These are phyloP conservation scores for Populus euphratica DNA, from an alignment of 345 rosid genomes.

Conservation along the genomic window DNA sequence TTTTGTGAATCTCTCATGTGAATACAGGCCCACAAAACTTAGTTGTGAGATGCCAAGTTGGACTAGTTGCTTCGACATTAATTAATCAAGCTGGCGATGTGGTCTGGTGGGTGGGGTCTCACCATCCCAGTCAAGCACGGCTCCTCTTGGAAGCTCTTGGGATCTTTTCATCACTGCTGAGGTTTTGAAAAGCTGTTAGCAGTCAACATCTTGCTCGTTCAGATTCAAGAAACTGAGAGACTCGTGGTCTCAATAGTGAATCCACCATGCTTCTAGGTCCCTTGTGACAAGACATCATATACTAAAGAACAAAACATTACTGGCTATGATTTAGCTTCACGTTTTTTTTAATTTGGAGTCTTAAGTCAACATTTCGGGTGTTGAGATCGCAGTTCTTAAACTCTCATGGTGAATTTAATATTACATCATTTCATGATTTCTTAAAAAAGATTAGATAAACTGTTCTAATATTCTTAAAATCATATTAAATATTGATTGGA, in stretches of 20 bases:
- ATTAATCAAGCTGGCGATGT: not conserved
- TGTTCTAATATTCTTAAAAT: no score
- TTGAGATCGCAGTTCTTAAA: no score
- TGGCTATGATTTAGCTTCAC: not conserved
- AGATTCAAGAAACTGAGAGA: not conserved
- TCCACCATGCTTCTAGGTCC: not conserved
- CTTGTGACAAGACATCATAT: not conserved
- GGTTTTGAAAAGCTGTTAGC: not conserved
- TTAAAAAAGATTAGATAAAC: no score
- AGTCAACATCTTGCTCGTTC: not conserved
- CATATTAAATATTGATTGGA: no score
- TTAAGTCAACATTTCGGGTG: no score
- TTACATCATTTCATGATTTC: no score
- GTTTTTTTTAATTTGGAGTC: no score
- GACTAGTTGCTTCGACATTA: not conserved
- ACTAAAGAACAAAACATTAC: not conserved
- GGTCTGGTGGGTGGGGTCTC: slow-evolving; percentile 9
- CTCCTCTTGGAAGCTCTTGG: not conserved
- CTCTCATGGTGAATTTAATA: no score
- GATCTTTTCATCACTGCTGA: not conserved
- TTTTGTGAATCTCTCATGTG: slow-evolving; percentile 14
- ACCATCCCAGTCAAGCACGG: slow-evolving; percentile 6
- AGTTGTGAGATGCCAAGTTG: slow-evolving; percentile 14
- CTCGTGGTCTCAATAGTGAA: not conserved
- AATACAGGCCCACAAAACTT: not conserved